Evolutionary conservation across 2,329 filamentous ascomycete species (phyloP), one percentile per base, ranked within the genome.

Genomic region (Monosporascus sp.): DNA sequence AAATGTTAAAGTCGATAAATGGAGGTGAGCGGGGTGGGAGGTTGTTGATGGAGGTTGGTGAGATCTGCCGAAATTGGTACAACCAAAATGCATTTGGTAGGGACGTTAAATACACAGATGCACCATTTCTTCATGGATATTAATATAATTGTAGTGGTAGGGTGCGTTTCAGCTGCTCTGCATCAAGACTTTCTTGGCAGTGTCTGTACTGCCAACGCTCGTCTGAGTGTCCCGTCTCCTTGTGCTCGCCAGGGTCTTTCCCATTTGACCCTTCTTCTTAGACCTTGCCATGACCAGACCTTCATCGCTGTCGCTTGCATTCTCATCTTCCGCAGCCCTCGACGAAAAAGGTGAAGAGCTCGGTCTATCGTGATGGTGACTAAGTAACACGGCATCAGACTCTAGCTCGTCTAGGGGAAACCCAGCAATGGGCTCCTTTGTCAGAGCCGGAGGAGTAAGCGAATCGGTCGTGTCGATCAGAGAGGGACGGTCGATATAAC

Each of bases 161-260:
- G 11, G 2, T 1, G 24, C 18, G 17, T 46, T 47, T 60, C 50
- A 63, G 56, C 68, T 70, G 55, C 67, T 68, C 55, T 71, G 65
- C 48, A 73, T 61, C 39, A 70, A 57, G 18, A 82, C 64, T 64
- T 83, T 83, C 70, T 84, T 85, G 39, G 83, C 83, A 44, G 83
- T 86, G 60, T 85, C 83, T 1, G 80, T 83, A 63, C 82, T 85
- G 35, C 77, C 79, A 27, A 81, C 78, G 58, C 80, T 84, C 1
- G 78, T 79, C 59, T 83, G 82, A 1, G 82, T 85, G 58, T 82
- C 80, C 35, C 83, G 76, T 52, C 82, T 73, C 55, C 70, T 72
- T 2, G 75, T 69, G 46, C 69, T 70, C 49, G 71, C 58, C 9
- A 66, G 50, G 43, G 67, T 60, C 47, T 59, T 66, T 51, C 61